Evolutionary conservation across 345 rosid species (phyloP).

Genomic region (Iberis pinnata): DNA sequence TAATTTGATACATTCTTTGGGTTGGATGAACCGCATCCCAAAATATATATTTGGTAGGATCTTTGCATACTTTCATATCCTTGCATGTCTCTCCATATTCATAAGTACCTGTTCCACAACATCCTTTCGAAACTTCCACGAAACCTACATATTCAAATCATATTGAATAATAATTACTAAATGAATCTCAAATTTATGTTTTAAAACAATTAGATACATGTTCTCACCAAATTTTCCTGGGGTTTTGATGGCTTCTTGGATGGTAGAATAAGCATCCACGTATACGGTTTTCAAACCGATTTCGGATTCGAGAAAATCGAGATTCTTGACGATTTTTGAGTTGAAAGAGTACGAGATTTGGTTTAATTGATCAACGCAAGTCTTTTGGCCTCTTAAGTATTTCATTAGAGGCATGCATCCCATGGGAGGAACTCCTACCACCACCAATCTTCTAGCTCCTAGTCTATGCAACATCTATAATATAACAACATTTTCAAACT

Average conservation of each 20-base stretch:
- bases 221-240: slow-evolving; percentile 52
- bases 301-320: slow-evolving; percentile 28
- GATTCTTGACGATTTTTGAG: slow-evolving; percentile 38
- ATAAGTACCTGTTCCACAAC: slow-evolving; percentile 67
- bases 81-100: slow-evolving; percentile 70
- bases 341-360: slow-evolving; percentile 44
- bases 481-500: slow-evolving; percentile 1
- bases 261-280: slow-evolving; percentile 43
- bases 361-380: slow-evolving; percentile 50
- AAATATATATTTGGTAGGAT: slow-evolving; percentile 54
- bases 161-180: not conserved
- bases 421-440: slow-evolving; percentile 81
- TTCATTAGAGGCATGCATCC: slow-evolving; percentile 83
- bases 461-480: slow-evolving; percentile 51
- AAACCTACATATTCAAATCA: slow-evolving; percentile 38
- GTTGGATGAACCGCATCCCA: slow-evolving; percentile 94
- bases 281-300: slow-evolving; percentile 45
- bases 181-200: not conserved
- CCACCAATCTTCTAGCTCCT: slow-evolving; percentile 54
- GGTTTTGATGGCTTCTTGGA: slow-evolving; percentile 40
- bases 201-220: not conserved
- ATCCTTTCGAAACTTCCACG: slow-evolving; percentile 48
- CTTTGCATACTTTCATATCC: slow-evolving; percentile 51
- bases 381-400: slow-evolving; percentile 39
- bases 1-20: slow-evolving; percentile 58